phyloP scores from a whole-genome alignment of 192 early-diverging fungal genomes.

The Coemansia sp. region DNA sequence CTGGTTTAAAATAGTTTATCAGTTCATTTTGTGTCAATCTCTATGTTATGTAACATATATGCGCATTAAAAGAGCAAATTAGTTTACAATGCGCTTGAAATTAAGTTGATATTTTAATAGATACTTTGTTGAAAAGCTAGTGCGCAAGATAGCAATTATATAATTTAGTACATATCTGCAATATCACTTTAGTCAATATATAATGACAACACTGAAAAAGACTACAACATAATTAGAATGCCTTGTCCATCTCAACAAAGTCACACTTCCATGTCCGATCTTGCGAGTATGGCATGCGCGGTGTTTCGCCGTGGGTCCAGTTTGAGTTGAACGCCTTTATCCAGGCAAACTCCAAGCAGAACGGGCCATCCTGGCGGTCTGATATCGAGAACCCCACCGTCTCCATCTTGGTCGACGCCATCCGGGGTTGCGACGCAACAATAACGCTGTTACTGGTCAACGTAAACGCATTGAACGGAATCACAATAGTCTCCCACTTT shows the following conservation, averaged over 20 bases:
- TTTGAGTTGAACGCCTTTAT: slow-evolving; percentile 85
- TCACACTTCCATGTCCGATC: slow-evolving; percentile 38
- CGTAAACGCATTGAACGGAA: slow-evolving; percentile 92
- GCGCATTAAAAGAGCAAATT: too few species aligned
- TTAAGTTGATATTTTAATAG: too few species aligned
- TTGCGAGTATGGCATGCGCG: slow-evolving; percentile 53
- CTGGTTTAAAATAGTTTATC: too few species aligned
- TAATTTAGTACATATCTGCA: too few species aligned
- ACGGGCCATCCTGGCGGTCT: slow-evolving; percentile 79
- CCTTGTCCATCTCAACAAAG: slow-evolving; percentile 37
- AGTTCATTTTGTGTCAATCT: too few species aligned
- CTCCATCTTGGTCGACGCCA: slow-evolving; percentile 80
- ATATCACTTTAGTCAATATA: not conserved
- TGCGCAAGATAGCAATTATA: too few species aligned
- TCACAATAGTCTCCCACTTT: slow-evolving; percentile 88
- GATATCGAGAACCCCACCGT: slow-evolving; percentile 87
- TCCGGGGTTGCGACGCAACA: slow-evolving; percentile 79
- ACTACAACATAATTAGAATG: slow-evolving; percentile 7
- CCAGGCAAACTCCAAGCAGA: slow-evolving; percentile 85
- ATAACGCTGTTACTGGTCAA: slow-evolving; percentile 87
- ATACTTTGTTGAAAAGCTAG: too few species aligned
- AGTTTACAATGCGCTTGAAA: too few species aligned
- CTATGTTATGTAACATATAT: too few species aligned
- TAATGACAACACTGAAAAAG: not conserved
- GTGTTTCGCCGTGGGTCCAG: slow-evolving; percentile 72